Base-by-base conservation (phyloP, 2,329 filamentous ascomycete genomes). In the Colletotrichum higginsianum region DNA sequence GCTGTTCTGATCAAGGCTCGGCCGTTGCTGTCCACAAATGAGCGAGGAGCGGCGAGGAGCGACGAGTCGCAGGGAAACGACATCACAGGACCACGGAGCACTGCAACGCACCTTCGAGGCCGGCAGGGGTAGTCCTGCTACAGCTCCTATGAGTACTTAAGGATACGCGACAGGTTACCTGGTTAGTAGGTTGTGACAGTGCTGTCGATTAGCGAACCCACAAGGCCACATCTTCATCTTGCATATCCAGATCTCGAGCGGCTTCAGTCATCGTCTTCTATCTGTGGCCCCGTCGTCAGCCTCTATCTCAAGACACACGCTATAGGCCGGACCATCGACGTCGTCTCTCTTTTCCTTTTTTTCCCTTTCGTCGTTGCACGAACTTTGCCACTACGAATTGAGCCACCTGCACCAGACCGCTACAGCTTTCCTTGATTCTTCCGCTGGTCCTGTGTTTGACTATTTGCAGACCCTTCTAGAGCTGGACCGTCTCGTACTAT, bases 61-160 rank as follows among this genome's bases (percentile, higher is more conserved):
- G 63, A 64, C 58, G 58, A 71, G 68, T 65, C 65, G 68, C 68
- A 71, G 68, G 65, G 40, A 63, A 65, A 62, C 52, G 64, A 71
- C 58, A 71, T 71, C 68, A 71, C 68, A 71, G 68, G 68, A 71
- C 68, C 68, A 60, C 68, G 53, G 58, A 58, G 65, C 46, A 46
- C 68, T 71, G 68, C 67, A 65, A 71, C 50, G 63, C 67, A 67
- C 47, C 62, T 49, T 35, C 56, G 46, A 56, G 63, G 21, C 35
- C 23, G n/a, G 58, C 68, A 71, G 46, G 68, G 68, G 52, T 61
- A 2, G 44, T 44, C 16, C 5, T 46, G 12, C 23, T 16, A 38
- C 46, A 23, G 26, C 26, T 26, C n/a, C n/a, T 15, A 30, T 21
- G 46, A 18, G 30, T 35, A 35, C 30, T 9, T 35, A 35, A 13